Evolutionary conservation across 805 yeast species (phyloP).

Genomic region (Tetrapisispora namnaoensis): DNA sequence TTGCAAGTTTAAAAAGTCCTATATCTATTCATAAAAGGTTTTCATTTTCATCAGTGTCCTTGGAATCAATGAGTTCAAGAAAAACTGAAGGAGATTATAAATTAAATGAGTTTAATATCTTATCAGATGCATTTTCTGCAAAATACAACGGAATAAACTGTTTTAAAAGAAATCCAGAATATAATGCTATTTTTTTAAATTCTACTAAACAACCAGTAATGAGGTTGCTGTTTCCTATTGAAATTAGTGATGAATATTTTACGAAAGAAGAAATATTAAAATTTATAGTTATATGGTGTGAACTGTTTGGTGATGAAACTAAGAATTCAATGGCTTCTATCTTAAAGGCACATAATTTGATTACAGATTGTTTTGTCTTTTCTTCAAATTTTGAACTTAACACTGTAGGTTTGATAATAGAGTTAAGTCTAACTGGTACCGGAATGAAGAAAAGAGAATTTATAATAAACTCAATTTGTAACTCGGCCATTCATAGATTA

Average conservation of each 20-base stretch:
- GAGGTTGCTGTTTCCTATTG: conserved; percentile 40
- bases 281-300: conserved; percentile 41
- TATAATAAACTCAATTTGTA: conserved; percentile 31
- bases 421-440: conserved; percentile 36
- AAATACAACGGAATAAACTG: conserved; percentile 14
- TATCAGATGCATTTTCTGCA: conserved; percentile 10
- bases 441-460: conserved; percentile 34
- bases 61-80: conserved; percentile 1
- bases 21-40: neutral
- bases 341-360: conserved; percentile 30
- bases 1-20: conserved; percentile 3
- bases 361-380: conserved; percentile 35
- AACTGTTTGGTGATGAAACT: conserved; percentile 55
- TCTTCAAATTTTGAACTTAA: conserved; percentile 31
- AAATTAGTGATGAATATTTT: conserved; percentile 6
- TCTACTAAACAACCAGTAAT: conserved; percentile 29
- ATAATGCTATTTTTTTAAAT: conserved; percentile 33
- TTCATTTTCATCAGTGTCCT: neutral
- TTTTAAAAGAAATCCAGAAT: conserved; percentile 16
- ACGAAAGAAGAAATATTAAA: conserved; percentile 19
- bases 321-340: conserved; percentile 37
- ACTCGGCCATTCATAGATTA: conserved; percentile 10
- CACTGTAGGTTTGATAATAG: conserved; percentile 38
- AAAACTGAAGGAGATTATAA: neutral
- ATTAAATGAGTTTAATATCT: conserved; percentile 14